Evolutionary conservation across 768 basidiomycete species (phyloP).

Genomic region (Hypholoma fasciculare): DNA sequence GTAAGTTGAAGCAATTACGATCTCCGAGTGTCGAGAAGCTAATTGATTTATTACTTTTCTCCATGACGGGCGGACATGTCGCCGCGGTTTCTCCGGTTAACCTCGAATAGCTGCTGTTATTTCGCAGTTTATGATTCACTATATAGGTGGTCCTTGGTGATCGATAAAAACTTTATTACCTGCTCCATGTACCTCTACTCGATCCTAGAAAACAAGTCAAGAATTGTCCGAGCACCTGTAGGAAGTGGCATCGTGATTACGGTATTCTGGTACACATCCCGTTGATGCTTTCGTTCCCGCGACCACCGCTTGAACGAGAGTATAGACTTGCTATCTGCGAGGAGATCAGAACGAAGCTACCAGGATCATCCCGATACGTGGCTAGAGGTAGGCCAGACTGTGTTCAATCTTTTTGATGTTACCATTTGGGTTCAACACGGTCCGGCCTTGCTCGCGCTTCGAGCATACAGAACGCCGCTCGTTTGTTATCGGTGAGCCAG

Average conservation of each 20-base stretch:
- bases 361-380: not conserved
- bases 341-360: not conserved
- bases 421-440: not conserved
- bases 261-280: not conserved
- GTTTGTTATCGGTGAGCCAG: not conserved
- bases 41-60: conserved; percentile 17
- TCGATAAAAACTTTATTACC: not conserved
- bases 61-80: conserved; percentile 15
- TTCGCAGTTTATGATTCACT: not conserved
- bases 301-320: conserved; percentile 3
- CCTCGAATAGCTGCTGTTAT: not conserved
- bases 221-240: not conserved
- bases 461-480: not conserved
- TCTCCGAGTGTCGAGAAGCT: conserved; percentile 20
- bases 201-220: not conserved
- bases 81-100: conserved; percentile 22
- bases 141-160: not conserved
- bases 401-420: not conserved
- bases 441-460: not conserved
- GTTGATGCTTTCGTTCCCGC: conserved; percentile 1
- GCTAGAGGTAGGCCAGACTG: not conserved
- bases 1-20: conserved; percentile 9
- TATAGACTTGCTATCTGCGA: not conserved
- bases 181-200: not conserved
- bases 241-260: not conserved